These are phyloP conservation scores for Pestalotiopsis sp. DNA, from an alignment of 2,329 filamentous ascomycete species.

Conservation along the genomic window DNA sequence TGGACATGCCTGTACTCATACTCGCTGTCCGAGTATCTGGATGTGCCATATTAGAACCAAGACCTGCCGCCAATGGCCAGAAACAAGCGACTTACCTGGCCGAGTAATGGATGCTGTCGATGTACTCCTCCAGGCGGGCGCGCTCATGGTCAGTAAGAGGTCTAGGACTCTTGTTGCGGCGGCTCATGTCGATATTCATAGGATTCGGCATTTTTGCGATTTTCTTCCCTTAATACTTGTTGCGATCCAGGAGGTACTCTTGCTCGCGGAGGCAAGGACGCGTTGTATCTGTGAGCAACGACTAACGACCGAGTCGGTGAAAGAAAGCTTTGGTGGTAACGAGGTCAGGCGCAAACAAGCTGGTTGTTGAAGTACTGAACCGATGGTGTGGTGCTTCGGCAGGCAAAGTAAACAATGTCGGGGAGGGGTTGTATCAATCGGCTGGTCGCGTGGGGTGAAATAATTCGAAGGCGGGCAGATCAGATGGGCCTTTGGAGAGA, in stretches of 20 bases:
- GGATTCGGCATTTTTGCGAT: conserved; percentile 19
- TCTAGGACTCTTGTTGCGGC: conserved; percentile 85
- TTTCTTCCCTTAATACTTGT: background rate
- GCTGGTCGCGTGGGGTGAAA: conserved; percentile 4
- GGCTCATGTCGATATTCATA: conserved; percentile 73
- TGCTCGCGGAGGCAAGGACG: background rate
- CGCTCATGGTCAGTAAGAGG: conserved; percentile 79
- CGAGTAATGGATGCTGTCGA: conserved; percentile 95
- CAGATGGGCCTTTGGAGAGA: background rate
- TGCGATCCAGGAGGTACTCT: background rate
- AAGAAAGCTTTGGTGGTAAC: background rate
- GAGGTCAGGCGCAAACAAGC: background rate
- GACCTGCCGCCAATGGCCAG: background rate
- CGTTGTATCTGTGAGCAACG: background rate
- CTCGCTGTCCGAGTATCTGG: conserved; percentile 87
- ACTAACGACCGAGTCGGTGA: background rate
- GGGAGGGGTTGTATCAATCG: conserved; percentile 2
- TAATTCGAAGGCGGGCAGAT: conserved; percentile 5
- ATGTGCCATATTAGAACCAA: background rate
- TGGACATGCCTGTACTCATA: conserved; percentile 98
- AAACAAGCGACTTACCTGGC: conserved; percentile 62
- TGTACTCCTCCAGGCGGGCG: conserved; percentile 82
- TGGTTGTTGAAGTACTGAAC: background rate
- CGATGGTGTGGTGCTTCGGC: background rate
- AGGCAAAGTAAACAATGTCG: background rate